Conservation (phyloP, 169 alveolate genomes). For the Plasmodium berghei region DNA sequence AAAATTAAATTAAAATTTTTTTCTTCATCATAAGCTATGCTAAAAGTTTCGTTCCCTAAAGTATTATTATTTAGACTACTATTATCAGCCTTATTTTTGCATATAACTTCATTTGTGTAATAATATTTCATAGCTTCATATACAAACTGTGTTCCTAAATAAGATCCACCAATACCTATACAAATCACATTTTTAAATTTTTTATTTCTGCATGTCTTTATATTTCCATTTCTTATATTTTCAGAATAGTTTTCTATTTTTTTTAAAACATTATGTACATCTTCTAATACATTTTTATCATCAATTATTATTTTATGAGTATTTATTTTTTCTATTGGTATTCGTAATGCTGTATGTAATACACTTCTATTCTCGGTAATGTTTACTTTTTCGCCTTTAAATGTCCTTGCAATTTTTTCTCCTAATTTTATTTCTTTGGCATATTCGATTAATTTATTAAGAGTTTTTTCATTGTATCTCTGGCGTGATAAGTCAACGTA, state of each 20-base stretch:
- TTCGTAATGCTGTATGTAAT: slow-evolving; percentile 96
- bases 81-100: background rate
- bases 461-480: slow-evolving; percentile 40
- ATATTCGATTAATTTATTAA: slow-evolving; percentile 54
- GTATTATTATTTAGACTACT: background rate
- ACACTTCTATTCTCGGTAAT: slow-evolving; percentile 97
- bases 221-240: slow-evolving; percentile 89
- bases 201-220: slow-evolving; percentile 94
- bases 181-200: slow-evolving; percentile 92
- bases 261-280: slow-evolving; percentile 83
- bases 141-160: slow-evolving; percentile 96
- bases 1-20: slow-evolving; percentile 88
- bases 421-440: slow-evolving; percentile 67
- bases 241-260: slow-evolving; percentile 84
- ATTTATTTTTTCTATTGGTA: slow-evolving; percentile 82
- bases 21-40: slow-evolving; percentile 78
- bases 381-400: slow-evolving; percentile 93
- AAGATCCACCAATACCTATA: slow-evolving; percentile 99
- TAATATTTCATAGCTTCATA: slow-evolving; percentile 93
- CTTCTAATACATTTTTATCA: slow-evolving; percentile 79
- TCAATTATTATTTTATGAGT: slow-evolving; percentile 77
- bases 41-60: slow-evolving; percentile 57
- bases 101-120: slow-evolving; percentile 33
- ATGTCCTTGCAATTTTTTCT: slow-evolving; percentile 80
- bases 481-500: slow-evolving; percentile 68